Evolutionary conservation across 441 rosid species (phyloP).

Genomic region (Eutrema salsugineum): DNA sequence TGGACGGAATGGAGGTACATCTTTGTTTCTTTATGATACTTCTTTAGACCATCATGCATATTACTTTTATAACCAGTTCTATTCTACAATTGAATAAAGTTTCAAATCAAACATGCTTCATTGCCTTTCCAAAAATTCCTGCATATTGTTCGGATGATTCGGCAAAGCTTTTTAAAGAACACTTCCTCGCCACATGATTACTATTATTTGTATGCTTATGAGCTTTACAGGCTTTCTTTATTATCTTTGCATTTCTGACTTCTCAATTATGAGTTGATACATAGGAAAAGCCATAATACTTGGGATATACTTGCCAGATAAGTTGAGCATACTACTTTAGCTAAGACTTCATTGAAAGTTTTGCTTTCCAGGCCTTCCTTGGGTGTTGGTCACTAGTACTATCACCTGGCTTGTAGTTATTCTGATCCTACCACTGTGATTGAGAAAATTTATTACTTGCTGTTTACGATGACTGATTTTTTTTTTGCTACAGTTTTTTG

Average conservation of each 20-base stretch:
- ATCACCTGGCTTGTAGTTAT: conserved; percentile 16
- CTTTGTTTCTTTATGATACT: not conserved
- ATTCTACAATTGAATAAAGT: conserved; percentile 1
- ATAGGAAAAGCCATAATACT: not conserved
- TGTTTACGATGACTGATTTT: conserved; percentile 3
- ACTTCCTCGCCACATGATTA: not conserved
- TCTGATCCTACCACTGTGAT: conserved; percentile 3
- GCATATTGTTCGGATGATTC: not conserved
- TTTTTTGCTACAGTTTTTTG: conserved; percentile 68
- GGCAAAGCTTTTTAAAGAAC: not conserved
- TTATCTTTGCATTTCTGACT: not conserved
- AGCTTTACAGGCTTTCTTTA: not conserved
- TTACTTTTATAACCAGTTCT: not conserved
- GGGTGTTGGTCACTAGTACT: not conserved
- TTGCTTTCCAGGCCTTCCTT: not conserved
- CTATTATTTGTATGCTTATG: not conserved
- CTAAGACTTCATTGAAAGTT: not conserved
- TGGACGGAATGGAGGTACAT: conserved; percentile 72
- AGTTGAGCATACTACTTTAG: not conserved
- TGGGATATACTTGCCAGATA: not conserved
- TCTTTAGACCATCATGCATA: not conserved
- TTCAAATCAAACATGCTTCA: not conserved
- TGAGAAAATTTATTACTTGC: not conserved
- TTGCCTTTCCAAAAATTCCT: not conserved
- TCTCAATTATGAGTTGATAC: not conserved